phyloP scores from a whole-genome alignment of 805 yeast genomes.

The Lipomyces lipofer region DNA sequence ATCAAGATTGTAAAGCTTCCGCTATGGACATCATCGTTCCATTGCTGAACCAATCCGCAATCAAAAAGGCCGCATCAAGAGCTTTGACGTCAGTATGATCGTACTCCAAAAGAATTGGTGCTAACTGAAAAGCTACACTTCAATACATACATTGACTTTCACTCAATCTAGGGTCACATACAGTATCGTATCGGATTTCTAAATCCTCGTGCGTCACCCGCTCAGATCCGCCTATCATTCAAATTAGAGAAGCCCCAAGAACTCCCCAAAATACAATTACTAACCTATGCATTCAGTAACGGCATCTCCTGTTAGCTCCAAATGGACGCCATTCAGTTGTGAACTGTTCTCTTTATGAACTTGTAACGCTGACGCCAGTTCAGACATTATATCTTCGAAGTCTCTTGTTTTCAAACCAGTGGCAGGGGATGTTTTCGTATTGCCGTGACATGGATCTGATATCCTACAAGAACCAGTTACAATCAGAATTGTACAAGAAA shows the following conservation, averaged over 20 bases:
- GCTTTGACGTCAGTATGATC: too few species aligned
- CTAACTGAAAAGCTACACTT: neutral
- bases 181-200: constrained; percentile 45
- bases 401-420: constrained; percentile 46
- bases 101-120: too few species aligned
- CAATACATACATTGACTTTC: constrained; percentile 39
- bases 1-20: neutral
- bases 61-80: constrained; percentile 45
- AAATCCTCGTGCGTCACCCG: constrained; percentile 43
- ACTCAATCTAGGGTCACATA: constrained; percentile 47
- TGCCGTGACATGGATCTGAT: constrained; percentile 49
- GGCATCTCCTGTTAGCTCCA: constrained; percentile 47
- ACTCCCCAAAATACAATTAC: neutral
- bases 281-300: constrained; percentile 48
- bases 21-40: constrained; percentile 30
- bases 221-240: constrained; percentile 39
- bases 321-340: constrained; percentile 44
- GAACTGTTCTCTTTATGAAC: constrained; percentile 41
- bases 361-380: constrained; percentile 41
- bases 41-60: constrained; percentile 41
- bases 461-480: constrained; percentile 32
- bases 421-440: constrained; percentile 44
- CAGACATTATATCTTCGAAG: constrained; percentile 46
- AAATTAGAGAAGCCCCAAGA: neutral
- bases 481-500: too few species aligned